Percentiles rank a stretch among this genome's conserved stretches.
Conservation (phyloP, 2,329 filamentous ascomycete genomes). For the Diplocarpon rosae region DNA sequence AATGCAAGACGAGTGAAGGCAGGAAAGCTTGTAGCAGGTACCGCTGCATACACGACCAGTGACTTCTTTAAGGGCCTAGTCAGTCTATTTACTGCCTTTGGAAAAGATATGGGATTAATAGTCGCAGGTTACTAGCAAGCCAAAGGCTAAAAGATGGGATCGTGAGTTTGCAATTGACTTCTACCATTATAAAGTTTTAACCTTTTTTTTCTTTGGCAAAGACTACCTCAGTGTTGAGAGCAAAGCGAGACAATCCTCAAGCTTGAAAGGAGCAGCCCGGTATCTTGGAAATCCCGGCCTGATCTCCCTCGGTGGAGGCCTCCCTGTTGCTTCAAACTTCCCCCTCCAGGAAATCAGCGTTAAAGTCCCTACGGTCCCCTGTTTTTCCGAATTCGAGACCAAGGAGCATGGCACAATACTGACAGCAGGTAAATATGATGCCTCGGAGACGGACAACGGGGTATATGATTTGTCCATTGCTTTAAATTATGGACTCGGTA, state of each 20-base stretch:
- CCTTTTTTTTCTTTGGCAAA: conserved; percentile 2
- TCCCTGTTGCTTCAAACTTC: conserved; percentile 84
- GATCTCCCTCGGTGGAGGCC: conserved; percentile 84
- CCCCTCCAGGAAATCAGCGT: conserved; percentile 73
- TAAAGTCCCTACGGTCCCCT: conserved; percentile 57
- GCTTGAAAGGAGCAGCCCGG: conserved; percentile 73
- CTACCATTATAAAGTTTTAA: conserved; percentile 10
- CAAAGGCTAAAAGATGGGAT: conserved; percentile 74
- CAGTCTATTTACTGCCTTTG: conserved; percentile 24
- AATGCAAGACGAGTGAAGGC: conserved; percentile 56
- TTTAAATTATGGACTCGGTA: conserved; percentile 87
- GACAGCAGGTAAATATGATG: conserved; percentile 74
- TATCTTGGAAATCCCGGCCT: conserved; percentile 70
- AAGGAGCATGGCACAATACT: conserved; percentile 47
- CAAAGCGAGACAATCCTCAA: conserved; percentile 48
- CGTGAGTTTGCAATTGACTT: conserved; percentile 40
- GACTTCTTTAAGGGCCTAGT: conserved; percentile 75
- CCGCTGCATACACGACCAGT: conserved; percentile 67
- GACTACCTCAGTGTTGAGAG: conserved; percentile 53
- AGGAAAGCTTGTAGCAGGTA: conserved; percentile 61
- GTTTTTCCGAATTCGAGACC: conserved; percentile 61
- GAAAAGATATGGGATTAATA: conserved; percentile 11
- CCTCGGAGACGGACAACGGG: conserved; percentile 40
- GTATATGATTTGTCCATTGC: conserved; percentile 71
- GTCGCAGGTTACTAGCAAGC: conserved; percentile 45